Evolutionary conservation across 176 grass and related monocot species (phyloP).

Genomic region (Aechmea fasciata): DNA sequence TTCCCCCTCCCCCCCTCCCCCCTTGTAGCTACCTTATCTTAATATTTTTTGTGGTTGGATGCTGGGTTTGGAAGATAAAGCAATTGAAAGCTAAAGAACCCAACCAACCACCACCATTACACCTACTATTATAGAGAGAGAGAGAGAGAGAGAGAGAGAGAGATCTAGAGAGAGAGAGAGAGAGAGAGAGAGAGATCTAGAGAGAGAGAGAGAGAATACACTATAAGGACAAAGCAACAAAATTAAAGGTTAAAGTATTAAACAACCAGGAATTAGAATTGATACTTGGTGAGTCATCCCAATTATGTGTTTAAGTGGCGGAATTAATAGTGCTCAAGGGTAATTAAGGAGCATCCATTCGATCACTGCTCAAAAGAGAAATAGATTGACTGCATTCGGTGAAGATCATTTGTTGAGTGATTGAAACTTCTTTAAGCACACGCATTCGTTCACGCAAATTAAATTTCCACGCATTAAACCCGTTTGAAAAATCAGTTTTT

Average conservation of each 20-base stretch:
- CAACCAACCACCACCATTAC: slow-evolving; percentile 36
- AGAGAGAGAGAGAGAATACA: background rate
- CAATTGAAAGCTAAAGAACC: slow-evolving; percentile 57
- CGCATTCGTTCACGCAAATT: too few species aligned
- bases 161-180: background rate
- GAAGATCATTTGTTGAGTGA: too few species aligned
- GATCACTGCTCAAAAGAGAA: too few species aligned
- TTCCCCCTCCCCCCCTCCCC: slow-evolving; percentile 15
- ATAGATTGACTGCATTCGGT: too few species aligned
- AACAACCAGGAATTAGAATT: background rate
- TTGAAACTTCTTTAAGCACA: too few species aligned
- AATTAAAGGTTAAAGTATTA: background rate
- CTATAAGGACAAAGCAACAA: background rate
- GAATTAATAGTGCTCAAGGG: background rate
- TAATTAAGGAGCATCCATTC: too few species aligned
- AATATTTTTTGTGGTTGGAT: slow-evolving; percentile 27
- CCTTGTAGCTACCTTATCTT: slow-evolving; percentile 12
- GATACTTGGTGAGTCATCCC: background rate
- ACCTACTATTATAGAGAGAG: slow-evolving; percentile 19
- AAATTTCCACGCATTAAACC: too few species aligned
- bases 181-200: background rate
- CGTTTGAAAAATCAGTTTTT: background rate
- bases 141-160: background rate
- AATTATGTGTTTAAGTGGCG: background rate
- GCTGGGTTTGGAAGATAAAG: slow-evolving; percentile 41